These are phyloP conservation scores for Termitomyces sp. DNA, from an alignment of 768 basidiomycete genomes.

Conservation along the genomic window DNA sequence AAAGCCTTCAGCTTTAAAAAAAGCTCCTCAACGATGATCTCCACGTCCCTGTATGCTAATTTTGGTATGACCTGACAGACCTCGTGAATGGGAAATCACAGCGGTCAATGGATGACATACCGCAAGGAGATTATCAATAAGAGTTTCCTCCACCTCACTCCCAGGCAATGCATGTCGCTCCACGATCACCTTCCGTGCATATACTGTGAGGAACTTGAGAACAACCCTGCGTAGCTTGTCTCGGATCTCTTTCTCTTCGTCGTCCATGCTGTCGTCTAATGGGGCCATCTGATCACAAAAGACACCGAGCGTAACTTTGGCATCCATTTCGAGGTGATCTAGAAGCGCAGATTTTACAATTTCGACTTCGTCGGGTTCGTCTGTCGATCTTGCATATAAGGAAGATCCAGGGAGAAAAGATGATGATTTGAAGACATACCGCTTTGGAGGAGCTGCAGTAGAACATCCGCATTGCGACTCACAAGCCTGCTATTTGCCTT, in stretches of 20 bases:
- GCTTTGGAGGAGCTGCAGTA: conserved; percentile 72
- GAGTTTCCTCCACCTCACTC: conserved; percentile 42
- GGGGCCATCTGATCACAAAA: conserved; percentile 66
- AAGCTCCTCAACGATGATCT: conserved; percentile 49
- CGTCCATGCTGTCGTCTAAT: conserved; percentile 46
- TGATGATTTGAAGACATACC: conserved; percentile 41
- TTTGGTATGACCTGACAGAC: conserved; percentile 45
- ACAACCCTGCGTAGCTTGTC: conserved; percentile 58
- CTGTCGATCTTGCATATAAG: conserved; percentile 26
- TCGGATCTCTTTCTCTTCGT: conserved; percentile 55
- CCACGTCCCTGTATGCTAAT: conserved; percentile 35
- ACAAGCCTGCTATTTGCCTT: conserved; percentile 53
- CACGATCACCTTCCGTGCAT: conserved; percentile 44
- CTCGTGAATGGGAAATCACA: neutral
- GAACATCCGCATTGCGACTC: conserved; percentile 69
- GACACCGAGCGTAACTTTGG: conserved; percentile 57
- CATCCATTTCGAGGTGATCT: conserved; percentile 63
- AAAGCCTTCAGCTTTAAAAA: conserved; percentile 49
- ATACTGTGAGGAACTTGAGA: conserved; percentile 51
- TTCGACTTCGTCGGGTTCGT: conserved; percentile 61
- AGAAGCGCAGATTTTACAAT: conserved; percentile 58
- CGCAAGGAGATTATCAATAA: conserved; percentile 45
- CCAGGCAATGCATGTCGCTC: conserved; percentile 40
- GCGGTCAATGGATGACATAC: conserved; percentile 30
- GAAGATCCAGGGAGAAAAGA: neutral